Conservation (phyloP, 1,284 basidiomycete species). For the Filobasidium uniguttulatum region DNA sequence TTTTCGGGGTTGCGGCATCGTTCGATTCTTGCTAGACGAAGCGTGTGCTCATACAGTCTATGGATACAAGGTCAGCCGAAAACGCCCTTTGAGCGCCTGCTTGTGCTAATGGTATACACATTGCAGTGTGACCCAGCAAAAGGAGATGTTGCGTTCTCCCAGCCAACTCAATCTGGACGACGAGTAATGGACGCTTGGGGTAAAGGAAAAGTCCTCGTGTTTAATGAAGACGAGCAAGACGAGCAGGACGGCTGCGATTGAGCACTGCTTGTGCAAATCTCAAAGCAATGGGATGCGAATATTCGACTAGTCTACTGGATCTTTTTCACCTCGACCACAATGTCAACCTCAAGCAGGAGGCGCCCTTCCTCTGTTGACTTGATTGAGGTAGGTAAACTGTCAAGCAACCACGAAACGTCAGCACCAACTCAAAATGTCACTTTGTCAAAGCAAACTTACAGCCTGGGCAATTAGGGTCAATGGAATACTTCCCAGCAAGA, state of each 20-base stretch:
- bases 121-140: conserved; percentile 14
- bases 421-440: not conserved
- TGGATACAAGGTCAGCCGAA: conserved; percentile 27
- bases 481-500: conserved; percentile 5
- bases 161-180: conserved; percentile 38
- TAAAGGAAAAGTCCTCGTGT: conserved; percentile 25
- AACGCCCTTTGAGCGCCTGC: not conserved
- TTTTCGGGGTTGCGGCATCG: conserved; percentile 30
- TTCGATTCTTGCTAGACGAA: conserved; percentile 28
- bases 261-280: too few relatives aligned
- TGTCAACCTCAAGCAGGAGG: too few relatives aligned
- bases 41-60: conserved; percentile 34
- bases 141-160: conserved; percentile 37
- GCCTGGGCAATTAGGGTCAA: not conserved
- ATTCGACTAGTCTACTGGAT: too few relatives aligned
- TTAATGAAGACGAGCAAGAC: conserved; percentile 32
- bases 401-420: not conserved
- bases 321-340: not conserved
- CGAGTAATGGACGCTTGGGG: conserved; percentile 36
- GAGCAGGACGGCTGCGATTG: not conserved
- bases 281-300: too few relatives aligned
- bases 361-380: not conserved
- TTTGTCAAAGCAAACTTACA: conserved; percentile 1
- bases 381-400: not conserved
- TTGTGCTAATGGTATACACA: not conserved